phyloP scores from a whole-genome alignment of 2,329 filamentous ascomycete genomes.

The Emergomyces orientalis region DNA sequence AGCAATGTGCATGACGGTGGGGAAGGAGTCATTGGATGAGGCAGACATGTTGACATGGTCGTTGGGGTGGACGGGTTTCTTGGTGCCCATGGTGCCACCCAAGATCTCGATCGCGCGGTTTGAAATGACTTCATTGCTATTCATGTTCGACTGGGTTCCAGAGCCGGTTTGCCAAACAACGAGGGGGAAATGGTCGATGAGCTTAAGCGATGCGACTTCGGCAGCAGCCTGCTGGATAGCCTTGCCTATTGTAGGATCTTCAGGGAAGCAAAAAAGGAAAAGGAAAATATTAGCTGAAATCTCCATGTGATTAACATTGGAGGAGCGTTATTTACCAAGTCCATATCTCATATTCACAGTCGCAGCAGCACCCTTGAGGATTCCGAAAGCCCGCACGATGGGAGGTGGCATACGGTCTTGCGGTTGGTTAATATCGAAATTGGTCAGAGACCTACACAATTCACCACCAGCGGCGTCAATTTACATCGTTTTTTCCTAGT shows the following conservation, averaged over 20 bases:
- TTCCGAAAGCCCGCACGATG: slow-evolving; percentile 86
- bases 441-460: slow-evolving; percentile 61
- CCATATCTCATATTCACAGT: slow-evolving; percentile 93
- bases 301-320: neutral
- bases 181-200: slow-evolving; percentile 93
- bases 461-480: slow-evolving; percentile 17
- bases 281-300: slow-evolving; percentile 16
- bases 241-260: slow-evolving; percentile 79
- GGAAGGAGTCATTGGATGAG: slow-evolving; percentile 98
- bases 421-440: slow-evolving; percentile 99
- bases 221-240: slow-evolving; percentile 91
- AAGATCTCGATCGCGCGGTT: slow-evolving; percentile 98
- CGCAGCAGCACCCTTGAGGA: slow-evolving; percentile 92
- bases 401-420: slow-evolving; percentile 96
- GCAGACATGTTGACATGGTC: slow-evolving; percentile 99
- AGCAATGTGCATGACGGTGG: slow-evolving; percentile 98
- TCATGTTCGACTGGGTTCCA: slow-evolving; percentile 99
- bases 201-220: slow-evolving; percentile 88
- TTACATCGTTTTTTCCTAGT: neutral
- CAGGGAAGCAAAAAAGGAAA: slow-evolving; percentile 1
- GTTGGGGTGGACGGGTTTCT: slow-evolving; percentile 98
- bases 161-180: slow-evolving; percentile 99
- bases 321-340: slow-evolving; percentile 47
- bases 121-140: slow-evolving; percentile 98
- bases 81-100: slow-evolving; percentile 84